Conservation (phyloP, 2,329 filamentous ascomycete genomes). For the Cercospora sojina region DNA sequence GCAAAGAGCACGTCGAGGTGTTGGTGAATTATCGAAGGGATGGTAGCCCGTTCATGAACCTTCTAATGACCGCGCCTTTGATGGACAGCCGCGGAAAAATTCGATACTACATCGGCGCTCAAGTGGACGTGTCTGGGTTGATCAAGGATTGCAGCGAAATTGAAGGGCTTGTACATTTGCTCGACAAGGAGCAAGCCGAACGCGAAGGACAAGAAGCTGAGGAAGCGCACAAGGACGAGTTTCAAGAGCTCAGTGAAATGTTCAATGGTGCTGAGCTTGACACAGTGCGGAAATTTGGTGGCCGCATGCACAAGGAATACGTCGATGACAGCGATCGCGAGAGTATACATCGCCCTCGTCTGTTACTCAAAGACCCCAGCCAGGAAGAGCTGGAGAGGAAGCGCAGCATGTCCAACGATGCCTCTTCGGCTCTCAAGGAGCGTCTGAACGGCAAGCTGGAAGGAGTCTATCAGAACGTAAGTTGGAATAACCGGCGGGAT, state of each 20-base stretch:
- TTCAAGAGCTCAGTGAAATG: constrained; percentile 67
- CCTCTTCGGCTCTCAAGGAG: constrained; percentile 23
- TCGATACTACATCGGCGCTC: constrained; percentile 70
- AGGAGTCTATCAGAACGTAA: constrained; percentile 60
- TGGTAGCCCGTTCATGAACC: constrained; percentile 73
- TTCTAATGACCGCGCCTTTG: constrained; percentile 71
- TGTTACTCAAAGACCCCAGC: constrained; percentile 52
- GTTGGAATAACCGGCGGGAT: constrained; percentile 27
- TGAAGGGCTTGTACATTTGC: constrained; percentile 54
- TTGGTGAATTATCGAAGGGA: constrained; percentile 75
- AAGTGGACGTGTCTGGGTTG: constrained; percentile 69
- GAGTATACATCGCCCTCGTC: constrained; percentile 42
- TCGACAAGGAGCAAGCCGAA: constrained; percentile 35
- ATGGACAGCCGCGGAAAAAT: constrained; percentile 66
- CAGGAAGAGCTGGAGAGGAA: constrained; percentile 34
- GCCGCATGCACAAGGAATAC: constrained; percentile 60
- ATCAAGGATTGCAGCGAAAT: constrained; percentile 66
- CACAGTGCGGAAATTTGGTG: constrained; percentile 62
- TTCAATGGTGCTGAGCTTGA: constrained; percentile 67
- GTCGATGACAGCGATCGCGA: constrained; percentile 50
- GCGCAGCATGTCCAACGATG: constrained; percentile 18
- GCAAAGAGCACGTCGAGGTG: constrained; percentile 70
- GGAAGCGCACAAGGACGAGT: constrained; percentile 57
- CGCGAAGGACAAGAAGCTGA: constrained; percentile 38
- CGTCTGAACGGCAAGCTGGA: constrained; percentile 45